phyloP scores from a whole-genome alignment of 2,329 filamentous ascomycete species.

The Xylariaceae sp. region DNA sequence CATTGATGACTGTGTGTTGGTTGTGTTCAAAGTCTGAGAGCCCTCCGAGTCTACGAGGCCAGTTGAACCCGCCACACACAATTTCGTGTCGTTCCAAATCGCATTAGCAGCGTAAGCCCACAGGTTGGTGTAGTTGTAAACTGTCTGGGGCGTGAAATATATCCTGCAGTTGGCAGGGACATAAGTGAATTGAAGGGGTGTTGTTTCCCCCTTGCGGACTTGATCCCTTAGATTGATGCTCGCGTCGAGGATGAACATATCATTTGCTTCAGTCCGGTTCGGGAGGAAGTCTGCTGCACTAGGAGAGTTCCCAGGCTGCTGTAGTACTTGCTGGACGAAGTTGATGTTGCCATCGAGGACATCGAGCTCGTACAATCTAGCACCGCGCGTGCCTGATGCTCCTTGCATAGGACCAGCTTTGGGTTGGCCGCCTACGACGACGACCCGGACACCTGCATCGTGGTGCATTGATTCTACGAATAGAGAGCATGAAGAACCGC shows the following conservation, averaged over 20 bases:
- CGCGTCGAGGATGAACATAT: neutral
- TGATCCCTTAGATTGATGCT: neutral
- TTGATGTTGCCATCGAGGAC: too few relatives aligned
- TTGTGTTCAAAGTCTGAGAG: neutral
- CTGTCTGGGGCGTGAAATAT: conserved; percentile 8
- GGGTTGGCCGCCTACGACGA: conserved; percentile 24
- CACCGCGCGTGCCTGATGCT: conserved; percentile 19
- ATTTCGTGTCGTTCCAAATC: neutral
- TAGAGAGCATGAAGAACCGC: conserved; percentile 25
- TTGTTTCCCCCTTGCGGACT: neutral
- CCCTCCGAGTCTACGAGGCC: neutral
- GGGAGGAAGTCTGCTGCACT: neutral
- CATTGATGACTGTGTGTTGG: neutral
- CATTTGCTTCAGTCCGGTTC: neutral
- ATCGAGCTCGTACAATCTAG: conserved; percentile 22
- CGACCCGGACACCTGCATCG: conserved; percentile 20
- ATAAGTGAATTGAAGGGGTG: neutral
- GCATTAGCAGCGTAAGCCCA: conserved; percentile 2
- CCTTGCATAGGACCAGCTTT: conserved; percentile 15
- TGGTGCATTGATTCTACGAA: conserved; percentile 26
- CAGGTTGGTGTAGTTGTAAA: conserved; percentile 2
- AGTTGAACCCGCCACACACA: conserved; percentile 2
- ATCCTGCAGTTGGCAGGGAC: conserved; percentile 10
- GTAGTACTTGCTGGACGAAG: too few relatives aligned
- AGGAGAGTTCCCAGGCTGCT: neutral